A percentile compares a stretch with the other conserved stretches of the same genome.
Evolutionary conservation across 2,329 filamentous ascomycete genomes (phyloP).

Genomic region (Mycosphaerella sp.): DNA sequence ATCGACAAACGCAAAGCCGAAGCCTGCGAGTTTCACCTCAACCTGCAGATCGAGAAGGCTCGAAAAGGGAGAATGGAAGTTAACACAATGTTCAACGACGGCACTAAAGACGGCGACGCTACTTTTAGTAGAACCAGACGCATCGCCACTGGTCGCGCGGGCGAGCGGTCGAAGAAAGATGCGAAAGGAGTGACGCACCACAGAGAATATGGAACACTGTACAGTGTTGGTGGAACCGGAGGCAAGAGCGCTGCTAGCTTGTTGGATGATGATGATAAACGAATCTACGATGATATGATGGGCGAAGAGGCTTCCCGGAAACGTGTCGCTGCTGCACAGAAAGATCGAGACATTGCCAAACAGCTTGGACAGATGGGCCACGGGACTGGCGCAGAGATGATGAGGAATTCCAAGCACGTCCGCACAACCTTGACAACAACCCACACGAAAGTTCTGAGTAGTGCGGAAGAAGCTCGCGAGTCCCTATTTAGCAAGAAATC

Average conservation of each 20-base stretch:
- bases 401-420: constrained; percentile 40
- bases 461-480: constrained; percentile 21
- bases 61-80: constrained; percentile 68
- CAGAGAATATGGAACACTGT: constrained; percentile 49
- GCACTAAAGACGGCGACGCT: constrained; percentile 4
- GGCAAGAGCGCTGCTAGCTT: constrained; percentile 51
- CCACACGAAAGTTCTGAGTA: constrained; percentile 5
- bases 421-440: constrained; percentile 14
- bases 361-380: constrained; percentile 59
- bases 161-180: constrained; percentile 20
- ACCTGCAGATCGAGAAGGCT: constrained; percentile 68
- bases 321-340: constrained; percentile 60
- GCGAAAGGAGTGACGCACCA: constrained; percentile 48
- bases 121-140: constrained; percentile 10
- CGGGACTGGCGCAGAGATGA: constrained; percentile 65
- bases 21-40: constrained; percentile 89
- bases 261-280: constrained; percentile 58
- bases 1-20: constrained; percentile 82
- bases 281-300: constrained; percentile 48
- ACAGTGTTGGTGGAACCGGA: constrained; percentile 34
- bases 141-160: constrained; percentile 11
- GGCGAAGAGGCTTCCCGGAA: constrained; percentile 59
- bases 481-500: constrained; percentile 23
- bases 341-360: constrained; percentile 65
- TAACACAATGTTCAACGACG: constrained; percentile 53